Evolutionary conservation across 345 rosid genomes (phyloP).

Genomic region (Citrus sinensis): DVS_A1.0 CM039169.1:29208001-29208500

Average conservation of each 20-base stretch:
- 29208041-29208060: neutral
- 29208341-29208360: neutral
- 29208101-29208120: constrained; percentile 98
- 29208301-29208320: neutral
- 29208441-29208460: neutral
- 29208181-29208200: constrained; percentile 7
- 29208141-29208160: constrained; percentile 99
- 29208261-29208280: neutral
- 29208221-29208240: neutral
- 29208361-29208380: neutral
- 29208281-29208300: neutral
- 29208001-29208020: constrained; percentile 55
- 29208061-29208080: constrained; percentile 2
- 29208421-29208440: neutral
- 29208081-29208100: constrained; percentile 76
- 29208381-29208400: neutral
- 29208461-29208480: neutral
- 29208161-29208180: constrained; percentile 12
- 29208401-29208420: neutral
- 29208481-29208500: constrained; percentile 84
- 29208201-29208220: neutral
- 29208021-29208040: constrained; percentile 10
- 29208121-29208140: constrained; percentile 98
- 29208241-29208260: neutral
- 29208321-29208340: neutral